Evolutionary conservation across 805 yeast species (phyloP), one percentile per base, ranked within the genome.

Genomic region (Metschnikowia dekortorum): DNA sequence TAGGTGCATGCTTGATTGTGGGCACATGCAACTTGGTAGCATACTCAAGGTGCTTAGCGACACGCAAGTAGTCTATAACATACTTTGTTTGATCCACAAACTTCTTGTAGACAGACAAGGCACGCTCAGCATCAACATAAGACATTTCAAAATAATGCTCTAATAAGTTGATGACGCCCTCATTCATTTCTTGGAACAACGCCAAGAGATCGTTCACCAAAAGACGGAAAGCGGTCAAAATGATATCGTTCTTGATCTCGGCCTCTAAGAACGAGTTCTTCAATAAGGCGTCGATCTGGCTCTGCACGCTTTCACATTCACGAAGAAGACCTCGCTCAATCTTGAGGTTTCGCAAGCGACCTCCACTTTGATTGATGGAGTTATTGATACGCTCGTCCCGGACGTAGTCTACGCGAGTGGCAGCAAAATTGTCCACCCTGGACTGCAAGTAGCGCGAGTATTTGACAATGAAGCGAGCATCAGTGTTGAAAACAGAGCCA

Each of bases 91-190:
- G 82, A 52, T 82, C 85, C 37, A 90, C 95, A 68, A 94, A 94
- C 53, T 76, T 79, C 58, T 87, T 88, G 72, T 94, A 94, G 46
- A 94, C 83, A 22, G 81, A 82, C 52, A 92, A 77, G 0, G 97
- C 91, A 54, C 91, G 78, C 63, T 86, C 89, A 1, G 97, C 98
- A 64, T 92, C 96, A 33, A 71, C 69, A 57, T 81, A 84, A 35
- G 92, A 83, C 82, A 94, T 85, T 69, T 94, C 99, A 71, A 94
- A 94, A 69, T 88, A 94, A 62, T 92, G 95, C 67, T 94, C 98
- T 55, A 94, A 78, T 39, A 94, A 71, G 60, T 94, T 94, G 59
- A 94, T 91, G 28, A 94, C 96, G 36, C 98, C 99, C 68, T 94
- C 98, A 69, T 94, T 94, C 57, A 94, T 73, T 43, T 88, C 85